Evolutionary conservation across 2,329 filamentous ascomycete species (phyloP), one percentile per base, ranked within the genome.

Genomic region (Incumbomyces lentus): DNA sequence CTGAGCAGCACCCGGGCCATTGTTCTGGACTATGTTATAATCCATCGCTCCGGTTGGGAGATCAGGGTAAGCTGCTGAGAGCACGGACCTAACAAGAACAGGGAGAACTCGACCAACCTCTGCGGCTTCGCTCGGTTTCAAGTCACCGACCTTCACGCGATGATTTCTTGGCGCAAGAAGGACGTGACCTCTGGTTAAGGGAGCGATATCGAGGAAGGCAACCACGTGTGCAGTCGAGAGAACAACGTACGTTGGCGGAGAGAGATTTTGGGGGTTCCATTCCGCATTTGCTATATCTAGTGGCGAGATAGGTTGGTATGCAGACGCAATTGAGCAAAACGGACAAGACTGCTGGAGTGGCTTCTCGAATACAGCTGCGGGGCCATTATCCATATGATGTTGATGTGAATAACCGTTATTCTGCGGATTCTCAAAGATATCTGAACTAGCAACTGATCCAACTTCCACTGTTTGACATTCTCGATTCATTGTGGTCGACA

Each of bases 11-110:
- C 87, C 79, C 2, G 81, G 81, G 13, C 90, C 87, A 58, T 95
- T 96, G 63, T 96, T 96, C 69, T 96, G 90, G 46, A 96, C 86
- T 26, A 96, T 80, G 64, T 98, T 98, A 84, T 90, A 96, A 67
- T 95, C 89, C 42, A 55, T 60, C 37, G 66, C 60, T n/a, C 48
- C 38, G 16, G 50, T 59, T 48, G 48, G 64, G 57, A 49, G 63
- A 56, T 46, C 65, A 57, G 55, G 55, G 29, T 79, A 75, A 32
- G 95, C 72, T 0, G 85, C 84, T 16, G 77, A 70, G 14, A 84
- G 85, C 2, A 95, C 69, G 2, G 90, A 64, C 30, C 86, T 80
- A 22, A 94, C 74, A 69, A 70, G 52, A 11, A 70, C 57, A 6
- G 68, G 68, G 6, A 71, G 62, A 61, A 68, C 68, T 59, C 67